Base-by-base conservation (phyloP, 2,329 filamentous ascomycete genomes). In the Alternaria sp. region DNA sequence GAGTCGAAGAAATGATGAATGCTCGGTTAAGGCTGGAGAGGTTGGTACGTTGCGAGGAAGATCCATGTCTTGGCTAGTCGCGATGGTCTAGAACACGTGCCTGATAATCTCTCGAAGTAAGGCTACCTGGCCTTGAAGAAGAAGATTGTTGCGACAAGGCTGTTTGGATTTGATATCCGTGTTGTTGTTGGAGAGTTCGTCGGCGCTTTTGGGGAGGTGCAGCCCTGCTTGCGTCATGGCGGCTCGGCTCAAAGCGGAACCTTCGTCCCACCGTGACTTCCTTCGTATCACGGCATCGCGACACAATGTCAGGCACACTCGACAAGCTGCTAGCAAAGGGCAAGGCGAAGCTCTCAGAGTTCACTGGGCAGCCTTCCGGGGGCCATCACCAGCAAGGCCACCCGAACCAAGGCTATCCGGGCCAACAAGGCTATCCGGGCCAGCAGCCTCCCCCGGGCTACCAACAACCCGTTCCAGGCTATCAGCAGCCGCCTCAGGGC, bases 321-420 rank as follows among this genome's bases (percentile, higher is more conserved):
- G 76, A 79, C 63, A 78, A 78, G 56, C 66, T 78, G 6, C 65
- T 79, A 45, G 77, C 77, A 33, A 78, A 78, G 47, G 78, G 78
- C 46, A 79, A 79, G 61, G 75, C 75, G 4, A 79, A 79, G 55
- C 70, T 77, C n/a, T 75, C 77, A 54, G 75, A 78, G 61, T 75
- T 74, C 57, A 65, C 73, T 9, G 65, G 65, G 58, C 68, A 65
- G 55, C 67, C 66, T 8, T 63, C 69, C 3, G 68, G 60, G 6
- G 14, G 71, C 12, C 72, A 75, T n/a, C 71, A 63, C 1, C 66
- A 71, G 43, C 65, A 71, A 57, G 71, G 61, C 59, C 70, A 74
- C 26, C 67, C 69, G 37, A 59, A 61, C 41, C 63, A 63, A 20
- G 49, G 68, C 64, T 71, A 73, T n/a, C 68, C 69, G 7, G 46